Evolutionary conservation across 176 grass and related monocot genomes (phyloP).

Genomic region (Themeda triandra): DNA sequence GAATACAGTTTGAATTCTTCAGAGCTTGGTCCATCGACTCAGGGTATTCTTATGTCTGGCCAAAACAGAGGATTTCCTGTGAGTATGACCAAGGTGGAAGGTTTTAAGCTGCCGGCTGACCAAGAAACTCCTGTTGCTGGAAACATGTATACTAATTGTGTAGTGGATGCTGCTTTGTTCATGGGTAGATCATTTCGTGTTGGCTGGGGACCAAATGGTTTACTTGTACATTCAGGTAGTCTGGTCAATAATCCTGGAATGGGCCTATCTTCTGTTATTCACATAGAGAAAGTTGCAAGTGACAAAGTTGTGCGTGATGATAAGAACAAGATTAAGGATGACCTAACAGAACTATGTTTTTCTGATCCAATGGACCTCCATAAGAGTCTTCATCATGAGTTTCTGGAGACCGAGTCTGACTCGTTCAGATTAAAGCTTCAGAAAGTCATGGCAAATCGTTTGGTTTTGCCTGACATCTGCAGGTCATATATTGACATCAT

Average conservation of each 20-base stretch:
- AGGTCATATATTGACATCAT: conserved; percentile 76
- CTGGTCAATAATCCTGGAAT: conserved; percentile 45
- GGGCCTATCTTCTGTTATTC: conserved; percentile 76
- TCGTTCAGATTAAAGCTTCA: conserved; percentile 67
- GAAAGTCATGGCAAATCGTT: conserved; percentile 61
- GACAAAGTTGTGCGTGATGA: conserved; percentile 70
- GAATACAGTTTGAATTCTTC: conserved; percentile 68
- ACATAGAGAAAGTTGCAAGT: conserved; percentile 69
- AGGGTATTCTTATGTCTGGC: conserved; percentile 75
- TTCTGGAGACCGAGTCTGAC: conserved; percentile 42
- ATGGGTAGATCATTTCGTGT: conserved; percentile 96
- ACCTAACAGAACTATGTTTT: conserved; percentile 72
- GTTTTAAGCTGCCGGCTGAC: conserved; percentile 74
- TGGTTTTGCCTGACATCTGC: conserved; percentile 76
- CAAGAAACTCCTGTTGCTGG: conserved; percentile 69
- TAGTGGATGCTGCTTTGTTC: conserved; percentile 85
- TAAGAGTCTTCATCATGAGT: conserved; percentile 57
- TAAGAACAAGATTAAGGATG: conserved; percentile 53
- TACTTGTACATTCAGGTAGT: conserved; percentile 86
- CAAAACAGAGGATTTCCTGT: conserved; percentile 66
- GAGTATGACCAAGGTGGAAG: conserved; percentile 73
- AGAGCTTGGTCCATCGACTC: conserved; percentile 47
- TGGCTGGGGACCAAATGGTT: conserved; percentile 89
- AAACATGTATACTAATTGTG: conserved; percentile 57
- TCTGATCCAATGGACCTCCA: conserved; percentile 67